Evolutionary conservation across 148 eudicot genomes (phyloP), one percentile per base, ranked within the genome.

Genomic region (Dysphania ambrosioides): DNA sequence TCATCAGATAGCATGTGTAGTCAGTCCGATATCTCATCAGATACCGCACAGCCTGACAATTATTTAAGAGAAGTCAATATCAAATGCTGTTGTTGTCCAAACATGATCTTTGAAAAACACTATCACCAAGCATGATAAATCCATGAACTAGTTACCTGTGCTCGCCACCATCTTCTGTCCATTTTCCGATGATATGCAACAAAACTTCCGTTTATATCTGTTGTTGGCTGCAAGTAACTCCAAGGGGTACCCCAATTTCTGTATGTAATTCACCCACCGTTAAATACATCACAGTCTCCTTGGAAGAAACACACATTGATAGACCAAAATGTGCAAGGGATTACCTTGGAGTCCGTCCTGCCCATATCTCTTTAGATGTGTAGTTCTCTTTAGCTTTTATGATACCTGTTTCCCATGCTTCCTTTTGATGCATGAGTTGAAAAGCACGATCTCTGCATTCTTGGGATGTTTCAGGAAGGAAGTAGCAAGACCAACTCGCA

Each of bases 141-240:
- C 40, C 30, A 62, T 56, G 29, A 66, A 6, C 35, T 26, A 49
- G 32, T 40, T 75, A 94, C 98, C 98, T 96, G 97, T 53, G 99
- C 97, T 58, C 97, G 86, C 99, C 99, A 96, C 99, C 99, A 96
- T 72, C 99, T 83, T 31, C 88, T 81, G 62, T 92, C 97, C 99
- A 96, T 96, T 82, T 87, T 90, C 15, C 93, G 88, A 78, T 96
- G 99, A 85, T 73, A 85, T 53, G 88, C 79, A 24, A 93, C 44
- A 70, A 92, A 78, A 36, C 80, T 89, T 58, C 99, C 97, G 71
- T 92, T 88, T 34, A 92, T 81, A 64, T 92, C 93, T 7, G 99
- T 96, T 23, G 99, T 96, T 16, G 99, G 99, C 76, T 96, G 99
- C 83, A 96, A 53, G 75, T 89, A 87, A 71, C 87, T 89, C 99